phyloP scores from a whole-genome alignment of 345 rosid genomes.

The Eucalyptus sp. region DNA sequence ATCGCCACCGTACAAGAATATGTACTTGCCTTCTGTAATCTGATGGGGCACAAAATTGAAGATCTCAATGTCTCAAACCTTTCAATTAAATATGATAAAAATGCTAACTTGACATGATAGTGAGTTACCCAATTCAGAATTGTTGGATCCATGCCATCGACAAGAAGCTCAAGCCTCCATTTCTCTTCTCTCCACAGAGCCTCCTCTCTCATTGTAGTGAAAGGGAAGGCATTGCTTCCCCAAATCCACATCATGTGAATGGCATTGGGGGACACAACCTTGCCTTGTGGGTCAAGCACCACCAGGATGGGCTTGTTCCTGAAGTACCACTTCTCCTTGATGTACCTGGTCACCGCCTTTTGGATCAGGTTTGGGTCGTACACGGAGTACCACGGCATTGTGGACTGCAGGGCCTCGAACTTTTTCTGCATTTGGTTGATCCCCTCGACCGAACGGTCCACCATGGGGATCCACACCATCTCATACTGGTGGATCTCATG shows the following conservation, averaged over 20 bases:
- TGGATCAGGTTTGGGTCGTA: slow-evolving; percentile 44
- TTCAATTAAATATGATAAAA: not conserved
- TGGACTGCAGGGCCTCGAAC: slow-evolving; percentile 34
- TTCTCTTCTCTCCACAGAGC: slow-evolving; percentile 71
- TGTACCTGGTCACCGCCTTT: slow-evolving; percentile 45
- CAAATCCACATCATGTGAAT: slow-evolving; percentile 99
- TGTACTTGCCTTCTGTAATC: slow-evolving; percentile 69
- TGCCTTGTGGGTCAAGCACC: slow-evolving; percentile 84
- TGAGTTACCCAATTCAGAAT: slow-evolving; percentile 62
- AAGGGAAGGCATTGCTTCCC: slow-evolving; percentile 91
- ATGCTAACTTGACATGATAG: not conserved
- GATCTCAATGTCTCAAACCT: not conserved
- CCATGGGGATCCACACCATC: slow-evolving; percentile 78
- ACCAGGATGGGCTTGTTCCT: slow-evolving; percentile 81
- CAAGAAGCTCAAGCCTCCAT: slow-evolving; percentile 70
- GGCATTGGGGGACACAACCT: slow-evolving; percentile 68
- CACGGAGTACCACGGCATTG: slow-evolving; percentile 87
- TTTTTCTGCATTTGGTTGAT: slow-evolving; percentile 16
- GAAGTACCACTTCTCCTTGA: slow-evolving; percentile 77
- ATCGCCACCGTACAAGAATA: slow-evolving; percentile 84
- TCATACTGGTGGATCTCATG: slow-evolving; percentile 48
- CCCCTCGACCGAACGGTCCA: slow-evolving; percentile 29
- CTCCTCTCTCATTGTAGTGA: slow-evolving; percentile 68
- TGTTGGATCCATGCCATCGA: slow-evolving; percentile 61
- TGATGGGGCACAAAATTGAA: slow-evolving; percentile 4